Conservation (phyloP, 306 rosid genomes). For the Malus orientalis region DNA sequence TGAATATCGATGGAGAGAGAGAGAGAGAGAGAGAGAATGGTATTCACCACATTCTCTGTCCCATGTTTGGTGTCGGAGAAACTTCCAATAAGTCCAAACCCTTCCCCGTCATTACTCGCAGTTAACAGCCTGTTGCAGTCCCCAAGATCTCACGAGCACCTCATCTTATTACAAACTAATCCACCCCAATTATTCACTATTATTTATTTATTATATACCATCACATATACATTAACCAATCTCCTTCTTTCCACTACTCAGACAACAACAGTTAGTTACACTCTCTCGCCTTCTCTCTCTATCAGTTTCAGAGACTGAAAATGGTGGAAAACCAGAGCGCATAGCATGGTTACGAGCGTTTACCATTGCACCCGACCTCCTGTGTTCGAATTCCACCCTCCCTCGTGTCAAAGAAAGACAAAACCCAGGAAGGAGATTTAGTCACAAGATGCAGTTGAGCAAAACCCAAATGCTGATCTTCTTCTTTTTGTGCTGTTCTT, state of each 20-base stretch:
- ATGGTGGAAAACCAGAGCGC: slow-evolving; percentile 42
- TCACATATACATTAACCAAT: slow-evolving; percentile 22
- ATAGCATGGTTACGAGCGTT: background rate
- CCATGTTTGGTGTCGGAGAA: slow-evolving; percentile 88
- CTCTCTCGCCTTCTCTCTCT: slow-evolving; percentile 18
- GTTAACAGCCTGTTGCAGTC: slow-evolving; percentile 45
- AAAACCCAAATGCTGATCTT: slow-evolving; percentile 32
- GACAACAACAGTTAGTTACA: slow-evolving; percentile 14
- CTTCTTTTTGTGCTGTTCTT: slow-evolving; percentile 29
- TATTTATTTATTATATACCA: slow-evolving; percentile 18
- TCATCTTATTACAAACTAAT: slow-evolving; percentile 18
- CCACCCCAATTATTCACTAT: slow-evolving; percentile 9
- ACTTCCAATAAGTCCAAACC: slow-evolving; percentile 65
- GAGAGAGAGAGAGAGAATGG: background rate
- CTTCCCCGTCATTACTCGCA: slow-evolving; percentile 38
- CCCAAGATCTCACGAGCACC: slow-evolving; percentile 45
- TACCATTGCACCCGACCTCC: background rate
- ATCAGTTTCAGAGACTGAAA: slow-evolving; percentile 21
- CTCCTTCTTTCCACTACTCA: slow-evolving; percentile 41
- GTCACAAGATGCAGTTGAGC: slow-evolving; percentile 34
- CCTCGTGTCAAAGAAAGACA: background rate
- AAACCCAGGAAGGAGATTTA: slow-evolving; percentile 9
- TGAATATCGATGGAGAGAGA: background rate
- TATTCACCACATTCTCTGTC: slow-evolving; percentile 47
- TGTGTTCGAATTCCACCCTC: background rate